Base-by-base conservation (phyloP, 805 yeast genomes). In the Metschnikowia gelsemii region DNA sequence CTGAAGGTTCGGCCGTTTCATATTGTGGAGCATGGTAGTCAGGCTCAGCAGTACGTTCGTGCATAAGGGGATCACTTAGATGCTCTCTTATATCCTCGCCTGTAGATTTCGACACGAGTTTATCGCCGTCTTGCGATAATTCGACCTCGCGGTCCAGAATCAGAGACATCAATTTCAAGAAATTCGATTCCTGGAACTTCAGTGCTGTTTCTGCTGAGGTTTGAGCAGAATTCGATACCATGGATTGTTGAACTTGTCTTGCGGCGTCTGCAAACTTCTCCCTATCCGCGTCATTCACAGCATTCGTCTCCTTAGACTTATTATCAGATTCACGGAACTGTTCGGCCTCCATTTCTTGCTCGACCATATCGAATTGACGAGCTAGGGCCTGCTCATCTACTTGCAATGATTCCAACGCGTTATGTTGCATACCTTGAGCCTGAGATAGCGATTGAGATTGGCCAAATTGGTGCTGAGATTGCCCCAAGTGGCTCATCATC, bases 201-300 rank as follows among this genome's bases (percentile, higher is more conserved):
- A 43, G 35, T 2, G 56, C 49, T 1, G 73, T 67, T 11, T 55
- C 54, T 3, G 43, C 42, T 11, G 70, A 59, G 23, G 42, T 36
- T 29, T 39, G 43, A 12, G 47, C 47, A 17, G 52, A 47, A 2
- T 44, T 38, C 53, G 62, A 50, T n/a, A 60, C 47, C 75, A 72
- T 71, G 11, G 70, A 54, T 3, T 47, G 43, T 20, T 64, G 61
- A 12, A 70, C 71, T 40, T 61, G 56, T 27, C 58, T 46, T 4
- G 75, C 75, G 0, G 72, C 62, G 32, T 58, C 53, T 8, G 75
- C 74, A 57, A 70, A 68, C 44, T 57, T 52, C 26, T 64, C 63
- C 35, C 66, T 64, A 9, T 66, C 70, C 1, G 35, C 23, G 8
- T 56, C 57, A 30, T 46, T 32, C 7, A 22, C 31, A 27, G 38